Evolutionary conservation across 306 rosid genomes (phyloP), one percentile per base, ranked within the genome.

Genomic region (Hylodesmum podocarpum): DNA sequence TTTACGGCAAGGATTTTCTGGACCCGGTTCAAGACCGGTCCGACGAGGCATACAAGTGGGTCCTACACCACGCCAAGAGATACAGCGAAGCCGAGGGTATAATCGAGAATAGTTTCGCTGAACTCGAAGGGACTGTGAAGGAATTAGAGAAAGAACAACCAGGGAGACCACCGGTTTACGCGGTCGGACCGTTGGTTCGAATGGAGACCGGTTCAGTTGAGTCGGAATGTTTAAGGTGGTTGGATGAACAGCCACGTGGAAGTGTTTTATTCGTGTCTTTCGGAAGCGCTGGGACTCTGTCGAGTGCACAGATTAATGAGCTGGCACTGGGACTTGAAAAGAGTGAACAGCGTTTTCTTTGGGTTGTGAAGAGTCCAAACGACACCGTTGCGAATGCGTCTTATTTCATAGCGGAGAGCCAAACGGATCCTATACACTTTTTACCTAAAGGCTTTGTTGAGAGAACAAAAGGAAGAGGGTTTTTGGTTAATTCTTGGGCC

Each of bases 1-100:
- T 93, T 54, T 83, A 66, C 1, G 97, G 92, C 0, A 66, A 53
- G 2, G 87, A 93, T 0, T 3, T 93, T 3, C 55, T 87, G 6
- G 97, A 93, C 74, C 96, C 97, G 62, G 66, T 89, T 71, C 97
- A 93, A 77, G 92, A 93, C 58, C 50, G 96, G 6, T 83, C 77
- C 1, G 66, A 90, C 70, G 96, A 93, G 0, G 94, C 90, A 3
- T 93, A 93, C 66, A 86, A 55, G 25, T 82, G 85, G 88, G 6
- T 73, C 18, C 84, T 93, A 1, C 85, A 88, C 69, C 81, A 86
- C 37, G 5, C 66, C 0, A 85, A 78, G 44, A 71, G 92, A 7
- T 90, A 87, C 41, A n/a, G 9, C 0, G 69, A 86, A 31, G 96
- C 96, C 0, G 93, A 87, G 9, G 96, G 96, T 0, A 67, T 93